Evolutionary conservation across 345 rosid genomes (phyloP).

Genomic region (Populus alba): DNA sequence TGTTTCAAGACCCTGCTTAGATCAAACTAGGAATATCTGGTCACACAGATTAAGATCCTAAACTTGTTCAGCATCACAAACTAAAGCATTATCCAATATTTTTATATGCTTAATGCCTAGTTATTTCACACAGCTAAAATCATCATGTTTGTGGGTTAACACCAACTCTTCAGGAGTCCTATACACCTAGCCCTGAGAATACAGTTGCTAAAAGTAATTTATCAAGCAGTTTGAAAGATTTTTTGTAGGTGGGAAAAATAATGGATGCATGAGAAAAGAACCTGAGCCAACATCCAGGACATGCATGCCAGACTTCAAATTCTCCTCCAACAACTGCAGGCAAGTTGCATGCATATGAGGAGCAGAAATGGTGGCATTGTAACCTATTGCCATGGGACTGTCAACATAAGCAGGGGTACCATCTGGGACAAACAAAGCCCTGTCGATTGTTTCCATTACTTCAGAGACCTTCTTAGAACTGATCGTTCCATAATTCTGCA

Average conservation of each 20-base stretch:
- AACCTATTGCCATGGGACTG: conserved; percentile 83
- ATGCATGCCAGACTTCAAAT: conserved; percentile 86
- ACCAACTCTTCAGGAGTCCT: background rate
- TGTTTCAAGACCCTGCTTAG: background rate
- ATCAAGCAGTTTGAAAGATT: background rate
- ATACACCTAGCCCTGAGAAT: background rate
- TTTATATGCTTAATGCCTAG: background rate
- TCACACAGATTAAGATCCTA: background rate
- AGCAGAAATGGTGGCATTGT: conserved; percentile 95
- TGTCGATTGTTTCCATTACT: conserved; percentile 82
- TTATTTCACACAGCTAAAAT: background rate
- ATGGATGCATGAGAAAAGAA: conserved; percentile 16
- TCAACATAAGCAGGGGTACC: conserved; percentile 73
- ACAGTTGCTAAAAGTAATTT: background rate
- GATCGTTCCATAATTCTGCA: conserved; percentile 63
- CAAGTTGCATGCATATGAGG: conserved; percentile 99
- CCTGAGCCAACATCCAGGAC: conserved; percentile 99
- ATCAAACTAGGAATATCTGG: background rate
- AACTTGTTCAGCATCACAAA: background rate
- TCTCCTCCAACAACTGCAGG: conserved; percentile 72
- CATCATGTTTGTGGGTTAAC: background rate
- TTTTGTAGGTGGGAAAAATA: background rate
- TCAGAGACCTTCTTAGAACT: conserved; percentile 63
- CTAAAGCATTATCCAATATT: background rate
- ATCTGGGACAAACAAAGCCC: conserved; percentile 76